Conservation (phyloP, 345 rosid species). For the Crucihimalaya himalaica region DNA sequence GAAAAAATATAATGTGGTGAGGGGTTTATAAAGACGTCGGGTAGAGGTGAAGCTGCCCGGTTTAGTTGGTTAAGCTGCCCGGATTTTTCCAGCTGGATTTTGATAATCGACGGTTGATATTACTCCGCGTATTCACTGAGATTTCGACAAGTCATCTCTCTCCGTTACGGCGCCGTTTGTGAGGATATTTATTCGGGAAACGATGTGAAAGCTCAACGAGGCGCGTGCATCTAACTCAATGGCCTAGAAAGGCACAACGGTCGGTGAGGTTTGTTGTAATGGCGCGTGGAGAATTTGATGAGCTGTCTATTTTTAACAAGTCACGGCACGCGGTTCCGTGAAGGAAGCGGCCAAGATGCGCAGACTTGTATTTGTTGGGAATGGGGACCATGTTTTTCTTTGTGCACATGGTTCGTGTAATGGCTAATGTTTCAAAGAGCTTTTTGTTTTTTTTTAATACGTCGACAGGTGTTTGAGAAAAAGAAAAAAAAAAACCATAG, state of each 20-base stretch:
- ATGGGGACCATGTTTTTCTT: constrained; percentile 4
- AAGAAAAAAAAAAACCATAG: not conserved
- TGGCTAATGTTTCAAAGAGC: constrained; percentile 24
- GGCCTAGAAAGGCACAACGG: constrained; percentile 1
- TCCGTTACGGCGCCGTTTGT: constrained; percentile 37
- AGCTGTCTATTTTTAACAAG: constrained; percentile 21
- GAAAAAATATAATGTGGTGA: too few relatives aligned
- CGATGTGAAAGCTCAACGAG: not conserved
- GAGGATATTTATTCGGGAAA: constrained; percentile 13
- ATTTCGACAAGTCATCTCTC: constrained; percentile 32
- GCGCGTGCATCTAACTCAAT: constrained; percentile 29
- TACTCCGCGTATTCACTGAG: not conserved
- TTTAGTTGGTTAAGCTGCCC: constrained; percentile 39
- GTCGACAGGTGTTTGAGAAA: not conserved
- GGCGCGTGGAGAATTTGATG: constrained; percentile 35
- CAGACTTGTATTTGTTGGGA: constrained; percentile 9
- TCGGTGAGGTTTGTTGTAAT: not conserved
- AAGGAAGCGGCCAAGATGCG: constrained; percentile 29
- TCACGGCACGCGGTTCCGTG: constrained; percentile 39
- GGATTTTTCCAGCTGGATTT: constrained; percentile 31
- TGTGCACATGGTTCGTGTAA: constrained; percentile 33
- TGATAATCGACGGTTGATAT: constrained; percentile 26
- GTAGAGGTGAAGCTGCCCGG: constrained; percentile 24
- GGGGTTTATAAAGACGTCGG: constrained; percentile 39
- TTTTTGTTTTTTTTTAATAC: not conserved